A percentile compares a stretch with the other conserved stretches of the same genome.
These are phyloP conservation scores for Pseudogymnoascus sp. DNA, from an alignment of 2,329 filamentous ascomycete genomes.

Conservation along the genomic window DNA sequence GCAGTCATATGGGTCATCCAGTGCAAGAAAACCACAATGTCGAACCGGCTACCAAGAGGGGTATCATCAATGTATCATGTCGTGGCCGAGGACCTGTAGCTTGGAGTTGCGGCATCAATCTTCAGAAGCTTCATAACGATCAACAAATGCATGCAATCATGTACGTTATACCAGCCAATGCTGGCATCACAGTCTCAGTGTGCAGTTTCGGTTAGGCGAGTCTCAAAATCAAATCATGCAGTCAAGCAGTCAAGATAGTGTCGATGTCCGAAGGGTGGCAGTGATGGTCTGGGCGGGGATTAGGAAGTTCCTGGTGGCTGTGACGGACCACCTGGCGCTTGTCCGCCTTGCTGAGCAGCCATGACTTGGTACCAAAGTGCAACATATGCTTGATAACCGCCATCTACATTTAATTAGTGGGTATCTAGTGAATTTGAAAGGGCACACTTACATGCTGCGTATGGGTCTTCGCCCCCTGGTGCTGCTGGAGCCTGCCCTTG, in stretches of 20 bases:
- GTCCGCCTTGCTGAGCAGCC: slow-evolving; percentile 39
- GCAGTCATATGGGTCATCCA: slow-evolving; percentile 3
- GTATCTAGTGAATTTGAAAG: slow-evolving; percentile 20
- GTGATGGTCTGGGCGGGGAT: slow-evolving; percentile 18
- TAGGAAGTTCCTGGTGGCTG: slow-evolving; percentile 34
- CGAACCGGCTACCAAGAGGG: slow-evolving; percentile 4
- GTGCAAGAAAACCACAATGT: background rate
- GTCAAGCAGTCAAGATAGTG: slow-evolving; percentile 25
- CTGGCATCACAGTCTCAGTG: slow-evolving; percentile 10
- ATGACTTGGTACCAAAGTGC: slow-evolving; percentile 72
- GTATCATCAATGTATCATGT: slow-evolving; percentile 8
- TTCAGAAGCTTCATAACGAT: slow-evolving; percentile 8
- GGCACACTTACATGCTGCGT: slow-evolving; percentile 58
- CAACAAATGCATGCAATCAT: slow-evolving; percentile 17
- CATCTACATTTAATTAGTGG: slow-evolving; percentile 41
- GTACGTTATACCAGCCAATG: slow-evolving; percentile 15
- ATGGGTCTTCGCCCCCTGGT: slow-evolving; percentile 52
- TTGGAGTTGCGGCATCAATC: slow-evolving; percentile 5
- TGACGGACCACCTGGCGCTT: slow-evolving; percentile 29
- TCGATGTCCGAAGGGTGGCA: slow-evolving; percentile 20
- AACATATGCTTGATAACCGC: slow-evolving; percentile 73
- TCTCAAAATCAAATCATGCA: slow-evolving; percentile 25
- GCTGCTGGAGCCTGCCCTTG: slow-evolving; percentile 35
- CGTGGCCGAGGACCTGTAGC: background rate
- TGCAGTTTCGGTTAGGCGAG: slow-evolving; percentile 10